A percentile compares a stretch with the other conserved stretches of the same genome.
These are phyloP conservation scores for Candida nanaspora DNA, from an alignment of 805 yeast species.

Conservation along the genomic window DNA sequence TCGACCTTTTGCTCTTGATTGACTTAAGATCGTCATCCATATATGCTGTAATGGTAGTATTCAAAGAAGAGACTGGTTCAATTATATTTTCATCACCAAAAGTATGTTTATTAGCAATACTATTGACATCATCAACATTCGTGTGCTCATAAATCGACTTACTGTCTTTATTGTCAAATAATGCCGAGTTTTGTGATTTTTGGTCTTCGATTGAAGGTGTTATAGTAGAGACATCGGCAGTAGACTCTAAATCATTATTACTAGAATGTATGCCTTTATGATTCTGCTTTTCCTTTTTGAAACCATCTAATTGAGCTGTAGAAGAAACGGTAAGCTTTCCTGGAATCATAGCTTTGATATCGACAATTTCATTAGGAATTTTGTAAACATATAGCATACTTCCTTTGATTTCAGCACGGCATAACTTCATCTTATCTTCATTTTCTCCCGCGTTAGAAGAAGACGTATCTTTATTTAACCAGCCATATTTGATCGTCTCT, in stretches of 20 bases:
- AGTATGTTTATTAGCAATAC: background rate
- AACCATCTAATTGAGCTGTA: background rate
- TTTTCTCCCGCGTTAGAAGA: conserved; percentile 4
- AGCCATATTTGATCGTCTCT: conserved; percentile 41
- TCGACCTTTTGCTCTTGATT: background rate
- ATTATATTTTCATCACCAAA: background rate
- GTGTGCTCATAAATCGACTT: too few relatives aligned
- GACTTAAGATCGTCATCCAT: background rate
- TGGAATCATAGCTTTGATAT: conserved; percentile 24
- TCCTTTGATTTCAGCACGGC: conserved; percentile 65
- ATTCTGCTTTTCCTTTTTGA: background rate
- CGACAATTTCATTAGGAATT: conserved; percentile 41
- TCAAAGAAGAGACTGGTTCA: background rate
- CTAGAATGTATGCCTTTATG: too few relatives aligned
- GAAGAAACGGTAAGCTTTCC: background rate
- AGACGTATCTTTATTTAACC: conserved; percentile 46
- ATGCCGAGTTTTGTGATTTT: too few relatives aligned
- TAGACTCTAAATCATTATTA: too few relatives aligned
- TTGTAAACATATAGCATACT: conserved; percentile 56
- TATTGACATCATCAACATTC: too few relatives aligned
- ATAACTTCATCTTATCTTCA: conserved; percentile 37
- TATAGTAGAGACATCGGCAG: too few relatives aligned
- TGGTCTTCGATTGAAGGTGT: too few relatives aligned
- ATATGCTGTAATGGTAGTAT: background rate
- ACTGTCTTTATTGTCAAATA: too few relatives aligned